Conservation (phyloP, 352 stramenopile genomes). For the Globisporangium lucens region DNA sequence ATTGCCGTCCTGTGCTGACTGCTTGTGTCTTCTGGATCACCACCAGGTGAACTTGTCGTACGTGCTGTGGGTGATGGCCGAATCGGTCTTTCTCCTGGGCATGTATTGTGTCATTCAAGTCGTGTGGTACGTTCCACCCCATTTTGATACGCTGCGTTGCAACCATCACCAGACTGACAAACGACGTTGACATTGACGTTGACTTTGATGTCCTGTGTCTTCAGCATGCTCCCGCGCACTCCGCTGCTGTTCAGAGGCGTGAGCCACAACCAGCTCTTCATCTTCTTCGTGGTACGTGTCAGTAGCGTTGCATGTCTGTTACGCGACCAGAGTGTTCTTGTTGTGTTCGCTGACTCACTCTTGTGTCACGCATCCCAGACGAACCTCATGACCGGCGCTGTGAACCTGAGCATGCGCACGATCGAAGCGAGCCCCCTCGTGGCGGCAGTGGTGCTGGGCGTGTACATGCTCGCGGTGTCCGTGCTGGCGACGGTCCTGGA, state of each 20-base stretch:
- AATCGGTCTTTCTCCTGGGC: conserved; percentile 55
- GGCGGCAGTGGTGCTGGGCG: conserved; percentile 42
- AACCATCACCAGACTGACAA: background rate
- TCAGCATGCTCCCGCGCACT: conserved; percentile 61
- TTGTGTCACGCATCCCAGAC: conserved; percentile 26
- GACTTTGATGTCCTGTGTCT: background rate
- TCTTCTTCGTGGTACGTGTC: conserved; percentile 68
- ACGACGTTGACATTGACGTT: background rate
- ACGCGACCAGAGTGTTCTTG: background rate
- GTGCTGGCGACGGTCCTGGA: conserved; percentile 56
- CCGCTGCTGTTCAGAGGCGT: conserved; percentile 69
- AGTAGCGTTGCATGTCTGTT: background rate
- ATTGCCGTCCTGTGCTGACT: background rate
- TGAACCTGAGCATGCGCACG: conserved; percentile 82
- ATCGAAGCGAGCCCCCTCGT: conserved; percentile 50
- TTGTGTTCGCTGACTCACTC: background rate
- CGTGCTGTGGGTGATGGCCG: conserved; percentile 70
- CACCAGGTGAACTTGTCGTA: conserved; percentile 77
- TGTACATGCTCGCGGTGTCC: conserved; percentile 70
- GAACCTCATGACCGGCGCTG: conserved; percentile 70
- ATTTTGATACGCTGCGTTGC: background rate
- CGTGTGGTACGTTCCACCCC: conserved; percentile 39
- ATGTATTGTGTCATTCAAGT: conserved; percentile 59
- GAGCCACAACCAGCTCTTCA: conserved; percentile 82
- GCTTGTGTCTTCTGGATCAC: conserved; percentile 8